phyloP scores from a whole-genome alignment of 2,329 filamentous ascomycete species.

The Pseudogymnoascus verrucosus region DNA sequence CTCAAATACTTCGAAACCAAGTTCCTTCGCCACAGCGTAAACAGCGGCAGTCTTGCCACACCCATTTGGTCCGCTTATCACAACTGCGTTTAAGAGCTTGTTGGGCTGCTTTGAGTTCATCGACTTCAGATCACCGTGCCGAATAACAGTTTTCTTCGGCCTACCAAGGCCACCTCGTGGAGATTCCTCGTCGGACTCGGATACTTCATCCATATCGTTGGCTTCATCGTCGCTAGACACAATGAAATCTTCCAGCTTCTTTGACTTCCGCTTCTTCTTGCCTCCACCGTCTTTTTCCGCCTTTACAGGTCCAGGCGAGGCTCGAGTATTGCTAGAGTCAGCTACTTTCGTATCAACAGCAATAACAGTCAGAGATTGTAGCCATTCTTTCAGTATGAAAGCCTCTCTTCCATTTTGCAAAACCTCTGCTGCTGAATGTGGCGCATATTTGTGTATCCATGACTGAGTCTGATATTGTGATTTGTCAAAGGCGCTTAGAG shows the following conservation, averaged over 20 bases:
- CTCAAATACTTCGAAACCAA: conserved; percentile 91
- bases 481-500: conserved; percentile 71
- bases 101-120: conserved; percentile 35
- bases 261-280: conserved; percentile 57
- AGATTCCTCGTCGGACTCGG: conserved; percentile 47
- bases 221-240: conserved; percentile 70
- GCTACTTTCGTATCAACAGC: conserved; percentile 58
- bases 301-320: conserved; percentile 15
- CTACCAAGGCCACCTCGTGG: conserved; percentile 31
- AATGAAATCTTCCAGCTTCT: conserved; percentile 73
- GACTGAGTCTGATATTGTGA: conserved; percentile 63
- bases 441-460: conserved; percentile 85
- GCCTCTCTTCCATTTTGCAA: conserved; percentile 68
- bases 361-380: conserved; percentile 66
- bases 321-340: conserved; percentile 17
- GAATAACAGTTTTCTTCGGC: conserved; percentile 47
- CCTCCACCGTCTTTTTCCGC: conserved; percentile 33
- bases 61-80: conserved; percentile 82
- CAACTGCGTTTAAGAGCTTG: conserved; percentile 64
- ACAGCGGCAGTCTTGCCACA: conserved; percentile 91
- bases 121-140: conserved; percentile 31
- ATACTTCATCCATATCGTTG: conserved; percentile 60
- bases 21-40: conserved; percentile 83
- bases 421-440: conserved; percentile 58
- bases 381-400: conserved; percentile 68